A percentile compares a stretch with the other conserved stretches of the same genome.
Evolutionary conservation across 139 green algal genomes (phyloP).

Genomic region (Coelastrella sp.): DNA sequence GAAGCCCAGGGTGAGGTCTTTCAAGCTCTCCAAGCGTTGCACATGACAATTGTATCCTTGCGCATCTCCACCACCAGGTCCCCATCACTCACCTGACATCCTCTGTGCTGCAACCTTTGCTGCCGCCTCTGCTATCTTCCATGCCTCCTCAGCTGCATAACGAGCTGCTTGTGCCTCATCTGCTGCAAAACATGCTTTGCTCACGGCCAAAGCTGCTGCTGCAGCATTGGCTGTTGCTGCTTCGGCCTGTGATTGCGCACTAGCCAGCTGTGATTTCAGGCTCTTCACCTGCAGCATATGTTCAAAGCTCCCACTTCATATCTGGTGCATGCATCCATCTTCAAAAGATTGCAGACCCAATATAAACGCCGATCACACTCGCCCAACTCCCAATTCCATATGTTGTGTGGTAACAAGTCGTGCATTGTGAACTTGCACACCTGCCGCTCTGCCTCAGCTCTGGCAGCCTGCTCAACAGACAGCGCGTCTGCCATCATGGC

Average conservation of each 20-base stretch:
- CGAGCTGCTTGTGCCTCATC: neutral
- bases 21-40: no score
- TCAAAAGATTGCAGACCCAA: neutral
- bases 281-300: neutral
- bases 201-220: neutral
- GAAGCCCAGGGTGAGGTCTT: neutral
- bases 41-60: no score
- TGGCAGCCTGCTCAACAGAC: conserved; percentile 23
- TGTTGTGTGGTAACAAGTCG: no score
- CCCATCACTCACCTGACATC: neutral
- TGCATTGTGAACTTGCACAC: neutral
- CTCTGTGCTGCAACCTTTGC: conserved; percentile 24
- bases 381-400: no score
- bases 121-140: conserved; percentile 18
- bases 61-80: neutral
- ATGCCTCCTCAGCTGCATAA: conserved; percentile 13
- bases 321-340: neutral
- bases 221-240: conserved; percentile 4
- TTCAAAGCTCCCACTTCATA: no score
- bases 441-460: conserved; percentile 13
- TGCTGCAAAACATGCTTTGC: neutral
- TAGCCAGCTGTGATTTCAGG: neutral
- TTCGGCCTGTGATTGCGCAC: neutral
- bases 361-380: no score
- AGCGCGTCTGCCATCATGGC: neutral